A percentile compares a stretch with the other conserved stretches of the same genome.
phyloP scores from a whole-genome alignment of 257 asterid species.

The Solanum lycopersicoides region DNA sequence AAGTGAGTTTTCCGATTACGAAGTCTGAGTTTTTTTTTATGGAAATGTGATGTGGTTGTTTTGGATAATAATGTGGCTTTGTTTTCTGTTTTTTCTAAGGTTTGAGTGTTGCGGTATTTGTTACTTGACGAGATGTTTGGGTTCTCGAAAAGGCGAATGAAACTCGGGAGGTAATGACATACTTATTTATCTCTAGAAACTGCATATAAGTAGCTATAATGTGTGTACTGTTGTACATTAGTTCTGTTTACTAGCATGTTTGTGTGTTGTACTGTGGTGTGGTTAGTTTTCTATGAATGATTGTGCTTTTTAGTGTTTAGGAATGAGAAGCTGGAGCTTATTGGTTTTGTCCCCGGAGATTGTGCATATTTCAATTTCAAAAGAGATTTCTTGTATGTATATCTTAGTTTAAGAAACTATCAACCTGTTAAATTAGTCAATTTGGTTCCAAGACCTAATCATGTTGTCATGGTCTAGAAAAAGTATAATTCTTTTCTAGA shows the following conservation, averaged over 20 bases:
- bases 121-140: constrained; percentile 53
- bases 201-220: neutral
- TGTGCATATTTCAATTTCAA: neutral
- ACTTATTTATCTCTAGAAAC: neutral
- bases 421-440: neutral
- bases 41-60: neutral
- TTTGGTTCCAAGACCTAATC: neutral
- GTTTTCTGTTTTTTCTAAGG: constrained; percentile 8
- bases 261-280: neutral
- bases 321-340: neutral
- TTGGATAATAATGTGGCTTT: neutral
- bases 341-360: neutral
- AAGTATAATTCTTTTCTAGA: neutral
- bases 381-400: neutral
- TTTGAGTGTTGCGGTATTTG: constrained; percentile 3
- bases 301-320: neutral
- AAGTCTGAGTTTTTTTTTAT: neutral
- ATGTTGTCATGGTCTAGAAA: neutral
- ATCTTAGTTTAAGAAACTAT: neutral
- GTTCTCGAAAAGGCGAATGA: constrained; percentile 74
- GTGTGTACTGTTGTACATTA: neutral
- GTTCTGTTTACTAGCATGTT: neutral
- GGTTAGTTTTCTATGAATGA: neutral
- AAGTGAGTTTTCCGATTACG: neutral
- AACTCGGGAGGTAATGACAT: constrained; percentile 59